phyloP scores from a whole-genome alignment of 331 rosid species.

The Prunus yedoensis region DNA sequence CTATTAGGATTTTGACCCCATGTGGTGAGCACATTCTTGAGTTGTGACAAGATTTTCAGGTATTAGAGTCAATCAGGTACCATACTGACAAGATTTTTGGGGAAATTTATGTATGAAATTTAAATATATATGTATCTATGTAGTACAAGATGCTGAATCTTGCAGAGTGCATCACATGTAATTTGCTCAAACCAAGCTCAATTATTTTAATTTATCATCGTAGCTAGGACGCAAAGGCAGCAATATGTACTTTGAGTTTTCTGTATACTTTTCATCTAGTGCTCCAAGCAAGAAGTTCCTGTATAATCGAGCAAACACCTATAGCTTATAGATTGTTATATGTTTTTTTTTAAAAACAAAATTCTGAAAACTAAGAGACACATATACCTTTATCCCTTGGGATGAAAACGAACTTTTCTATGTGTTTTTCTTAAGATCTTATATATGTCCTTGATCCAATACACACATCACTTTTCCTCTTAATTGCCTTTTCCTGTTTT shows the following conservation, averaged over 20 bases:
- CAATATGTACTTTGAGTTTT: not conserved
- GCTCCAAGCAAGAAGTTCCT: too few species aligned
- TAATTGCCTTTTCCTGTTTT: conserved; percentile 6
- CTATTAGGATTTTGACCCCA: not conserved
- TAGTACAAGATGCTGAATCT: too few species aligned
- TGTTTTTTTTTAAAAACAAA: too few species aligned
- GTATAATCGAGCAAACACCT: too few species aligned
- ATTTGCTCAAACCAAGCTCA: not conserved
- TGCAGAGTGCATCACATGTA: not conserved
- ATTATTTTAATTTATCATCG: not conserved
- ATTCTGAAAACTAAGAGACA: too few species aligned
- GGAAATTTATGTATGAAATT: not conserved
- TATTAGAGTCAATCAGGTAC: too few species aligned
- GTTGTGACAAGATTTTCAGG: not conserved
- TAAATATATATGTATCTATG: too few species aligned
- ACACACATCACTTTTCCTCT: too few species aligned
- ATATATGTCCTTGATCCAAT: not conserved
- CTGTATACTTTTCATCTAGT: not conserved
- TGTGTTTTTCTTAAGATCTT: not conserved
- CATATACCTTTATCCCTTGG: too few species aligned
- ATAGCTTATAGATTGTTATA: too few species aligned
- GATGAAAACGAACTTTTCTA: too few species aligned
- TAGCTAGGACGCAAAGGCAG: not conserved
- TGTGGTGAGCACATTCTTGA: not conserved
- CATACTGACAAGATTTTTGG: not conserved